Base-by-base conservation (phyloP, 441 rosid genomes). In the Populus trichocarpa region DNA sequence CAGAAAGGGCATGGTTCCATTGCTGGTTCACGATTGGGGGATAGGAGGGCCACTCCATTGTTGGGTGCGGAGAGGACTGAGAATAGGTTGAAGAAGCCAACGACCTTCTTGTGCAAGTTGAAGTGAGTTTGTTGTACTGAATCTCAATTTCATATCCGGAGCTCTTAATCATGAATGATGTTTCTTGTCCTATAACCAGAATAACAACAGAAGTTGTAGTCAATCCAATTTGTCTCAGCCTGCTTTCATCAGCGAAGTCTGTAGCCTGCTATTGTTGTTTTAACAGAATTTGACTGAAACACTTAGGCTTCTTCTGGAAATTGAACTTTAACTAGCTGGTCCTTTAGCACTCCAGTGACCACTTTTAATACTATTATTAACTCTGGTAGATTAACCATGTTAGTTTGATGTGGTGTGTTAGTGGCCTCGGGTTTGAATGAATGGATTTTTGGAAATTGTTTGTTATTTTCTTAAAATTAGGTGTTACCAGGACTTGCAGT, bases 51-150 rank as follows among this genome's bases (percentile, higher is more conserved):
- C 66, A 79, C 97, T 18, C 95, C 92, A 2, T 79, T 96, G 70
- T 77, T 94, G 78, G 86, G 88, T n/a, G 86, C 89, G 67, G 98
- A 96, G 85, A 91, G 97, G 84, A 83, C 81, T 77, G 98, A 94
- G 85, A 96, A 96, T 83, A 89, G 98, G 87, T 84, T 96, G 80
- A 96, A 96, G 87, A 96, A 96, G 83, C 98, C 99, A 26, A 96
- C 98, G n/a, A 96, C 99, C 5, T 96, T 96, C 80, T 83, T 94
- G 88, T 96, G 99, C 96, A 96, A 93, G 88, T 82, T 96, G 88
- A 94, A 96, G 99, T 96, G 87, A 89, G 97, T 90, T 79, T 71
- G 77, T 64, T 81, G 67, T 57, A 70, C 4, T 77, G 26, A 33
- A 75, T 61, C 70, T 50, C 8, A 25, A 50, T 73, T 57, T 73